phyloP scores from a whole-genome alignment of 768 basidiomycete species.

The Mycena crocata region DNA sequence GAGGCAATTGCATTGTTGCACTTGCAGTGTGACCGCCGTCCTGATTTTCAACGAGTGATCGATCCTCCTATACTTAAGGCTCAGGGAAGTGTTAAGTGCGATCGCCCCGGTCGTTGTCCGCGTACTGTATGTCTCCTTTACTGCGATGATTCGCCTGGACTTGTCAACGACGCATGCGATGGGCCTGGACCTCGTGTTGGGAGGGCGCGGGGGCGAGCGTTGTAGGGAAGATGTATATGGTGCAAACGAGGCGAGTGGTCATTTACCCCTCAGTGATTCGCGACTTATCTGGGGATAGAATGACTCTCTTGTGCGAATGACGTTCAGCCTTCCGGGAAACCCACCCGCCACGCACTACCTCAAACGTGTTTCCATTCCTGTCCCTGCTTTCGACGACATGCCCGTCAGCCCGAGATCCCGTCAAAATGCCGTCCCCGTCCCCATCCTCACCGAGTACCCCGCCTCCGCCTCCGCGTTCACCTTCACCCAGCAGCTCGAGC shows the following conservation, averaged over 20 bases:
- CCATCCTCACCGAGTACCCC: background rate
- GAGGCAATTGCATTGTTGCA: too few species aligned
- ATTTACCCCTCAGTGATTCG: background rate
- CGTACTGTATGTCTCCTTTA: background rate
- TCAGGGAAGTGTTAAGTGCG: too few species aligned
- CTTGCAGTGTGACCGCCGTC: too few species aligned
- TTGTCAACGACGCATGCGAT: background rate
- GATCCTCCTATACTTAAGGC: background rate
- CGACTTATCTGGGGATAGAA: too few species aligned
- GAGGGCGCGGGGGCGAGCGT: background rate
- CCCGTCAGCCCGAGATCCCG: background rate
- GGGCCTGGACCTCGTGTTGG: background rate
- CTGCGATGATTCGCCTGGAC: conserved; percentile 12
- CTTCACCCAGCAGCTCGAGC: conserved; percentile 18
- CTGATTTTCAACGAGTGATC: background rate
- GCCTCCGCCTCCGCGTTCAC: background rate
- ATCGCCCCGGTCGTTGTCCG: too few species aligned
- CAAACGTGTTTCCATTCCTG: background rate
- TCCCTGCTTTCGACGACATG: background rate
- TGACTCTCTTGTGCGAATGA: background rate
- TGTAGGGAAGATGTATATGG: background rate
- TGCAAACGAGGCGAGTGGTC: too few species aligned
- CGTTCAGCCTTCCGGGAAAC: background rate
- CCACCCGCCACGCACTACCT: conserved; percentile 14
- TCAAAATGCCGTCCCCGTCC: background rate